phyloP scores from a whole-genome alignment of 805 yeast species.

The Sugiyamaella smithiae region DNA sequence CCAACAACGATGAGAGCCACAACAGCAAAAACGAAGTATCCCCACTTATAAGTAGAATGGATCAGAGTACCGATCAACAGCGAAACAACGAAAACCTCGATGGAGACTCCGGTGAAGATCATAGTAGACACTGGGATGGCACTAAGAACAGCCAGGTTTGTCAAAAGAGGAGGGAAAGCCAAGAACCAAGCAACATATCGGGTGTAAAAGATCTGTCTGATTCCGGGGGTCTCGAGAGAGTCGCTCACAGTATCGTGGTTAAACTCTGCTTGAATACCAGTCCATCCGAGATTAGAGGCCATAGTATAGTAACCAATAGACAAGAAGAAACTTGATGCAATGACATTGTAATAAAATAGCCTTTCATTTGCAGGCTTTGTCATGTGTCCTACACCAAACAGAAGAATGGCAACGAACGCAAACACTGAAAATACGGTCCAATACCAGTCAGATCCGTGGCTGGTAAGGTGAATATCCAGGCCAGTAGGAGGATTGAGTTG shows the following conservation, averaged over 20 bases:
- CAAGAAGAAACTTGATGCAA: slow-evolving; percentile 41
- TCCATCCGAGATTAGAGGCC: slow-evolving; percentile 59
- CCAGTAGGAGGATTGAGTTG: slow-evolving; percentile 43
- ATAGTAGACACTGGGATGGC: slow-evolving; percentile 35
- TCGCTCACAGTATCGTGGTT: slow-evolving; percentile 41
- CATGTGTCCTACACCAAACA: slow-evolving; percentile 8
- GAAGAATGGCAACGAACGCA: slow-evolving; percentile 36
- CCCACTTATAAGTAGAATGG: slow-evolving; percentile 61
- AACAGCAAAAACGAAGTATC: slow-evolving; percentile 58
- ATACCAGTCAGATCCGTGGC: slow-evolving; percentile 63
- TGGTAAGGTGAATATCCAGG: slow-evolving; percentile 51
- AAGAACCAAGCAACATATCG: slow-evolving; percentile 58
- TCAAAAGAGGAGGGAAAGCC: slow-evolving; percentile 46
- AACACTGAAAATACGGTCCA: slow-evolving; percentile 60
- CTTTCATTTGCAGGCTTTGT: slow-evolving; percentile 35
- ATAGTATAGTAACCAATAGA: slow-evolving; percentile 52
- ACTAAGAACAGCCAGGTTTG: slow-evolving; percentile 35
- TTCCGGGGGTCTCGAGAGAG: slow-evolving; percentile 29
- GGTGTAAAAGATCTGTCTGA: slow-evolving; percentile 55
- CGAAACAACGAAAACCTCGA: slow-evolving; percentile 50
- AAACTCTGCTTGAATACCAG: slow-evolving; percentile 48
- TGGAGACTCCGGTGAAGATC: slow-evolving; percentile 36
- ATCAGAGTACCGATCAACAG: slow-evolving; percentile 57
- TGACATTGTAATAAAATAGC: slow-evolving; percentile 40
- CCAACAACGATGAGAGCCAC: slow-evolving; percentile 38